Evolutionary conservation across 2,329 filamentous ascomycete genomes (phyloP).

Genomic region (Emergomyces orientalis): DNA sequence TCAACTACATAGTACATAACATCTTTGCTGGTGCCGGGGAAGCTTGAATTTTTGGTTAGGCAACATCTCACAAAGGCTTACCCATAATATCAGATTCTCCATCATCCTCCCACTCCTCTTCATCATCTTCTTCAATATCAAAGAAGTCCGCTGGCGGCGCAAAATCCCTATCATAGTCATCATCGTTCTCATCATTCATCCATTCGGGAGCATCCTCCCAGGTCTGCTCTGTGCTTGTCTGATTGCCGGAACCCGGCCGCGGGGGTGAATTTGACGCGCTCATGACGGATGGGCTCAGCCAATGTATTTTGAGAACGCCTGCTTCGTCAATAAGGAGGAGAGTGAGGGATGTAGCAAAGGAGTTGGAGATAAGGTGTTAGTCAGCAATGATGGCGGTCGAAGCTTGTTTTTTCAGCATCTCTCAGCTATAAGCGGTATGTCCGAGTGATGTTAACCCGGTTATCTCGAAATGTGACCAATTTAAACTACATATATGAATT

Average conservation of each 20-base stretch:
- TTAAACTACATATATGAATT: too few species aligned
- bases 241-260: neutral
- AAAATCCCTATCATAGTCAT: constrained; percentile 39
- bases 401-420: too few species aligned
- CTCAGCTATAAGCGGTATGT: neutral
- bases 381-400: neutral
- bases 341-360: too few species aligned
- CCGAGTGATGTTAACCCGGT: too few species aligned
- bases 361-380: neutral
- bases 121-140: constrained; percentile 30
- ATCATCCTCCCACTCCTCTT: constrained; percentile 1
- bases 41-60: neutral
- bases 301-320: neutral
- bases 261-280: neutral
- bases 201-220: neutral
- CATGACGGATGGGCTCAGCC: neutral
- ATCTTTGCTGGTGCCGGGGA: neutral
- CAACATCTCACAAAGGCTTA: neutral
- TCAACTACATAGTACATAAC: neutral
- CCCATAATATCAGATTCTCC: neutral
- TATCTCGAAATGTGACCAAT: neutral
- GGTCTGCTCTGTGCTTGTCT: neutral
- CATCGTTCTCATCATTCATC: neutral
- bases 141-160: constrained; percentile 33
- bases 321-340: neutral